These are phyloP conservation scores for Arachnomyces sp. DNA, from an alignment of 2,329 filamentous ascomycete species.

Conservation along the genomic window DNA sequence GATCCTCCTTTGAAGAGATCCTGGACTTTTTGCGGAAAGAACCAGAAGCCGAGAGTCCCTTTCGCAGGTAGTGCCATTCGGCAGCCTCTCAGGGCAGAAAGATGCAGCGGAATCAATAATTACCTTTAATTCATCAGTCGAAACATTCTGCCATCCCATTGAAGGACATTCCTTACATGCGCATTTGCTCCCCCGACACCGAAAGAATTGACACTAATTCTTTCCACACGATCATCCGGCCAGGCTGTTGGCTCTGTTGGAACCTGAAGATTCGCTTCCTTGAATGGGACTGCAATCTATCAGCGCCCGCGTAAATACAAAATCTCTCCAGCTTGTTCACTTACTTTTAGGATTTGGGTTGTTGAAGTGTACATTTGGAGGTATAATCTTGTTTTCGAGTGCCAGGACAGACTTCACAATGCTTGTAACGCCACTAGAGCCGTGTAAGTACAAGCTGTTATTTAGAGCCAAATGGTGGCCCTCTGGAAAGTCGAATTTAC, in stretches of 20 bases:
- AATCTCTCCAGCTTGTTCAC: constrained; percentile 5
- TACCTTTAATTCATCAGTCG: too few species aligned
- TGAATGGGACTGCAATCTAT: constrained; percentile 2
- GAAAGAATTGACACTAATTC: constrained; percentile 41
- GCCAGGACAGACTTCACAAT: constrained; percentile 14
- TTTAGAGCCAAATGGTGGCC: too few species aligned
- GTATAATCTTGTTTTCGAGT: constrained; percentile 13
- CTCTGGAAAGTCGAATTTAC: too few species aligned
- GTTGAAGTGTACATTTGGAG: constrained; percentile 17
- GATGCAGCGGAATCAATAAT: constrained; percentile 13
- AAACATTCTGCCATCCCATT: too few species aligned
- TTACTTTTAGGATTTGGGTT: constrained; percentile 24
- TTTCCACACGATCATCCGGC: constrained; percentile 4
- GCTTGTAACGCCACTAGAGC: constrained; percentile 13
- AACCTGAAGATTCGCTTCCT: constrained; percentile 1
- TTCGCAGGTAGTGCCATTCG: neutral
- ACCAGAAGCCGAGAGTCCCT: constrained; percentile 12
- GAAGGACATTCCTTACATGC: constrained; percentile 22
- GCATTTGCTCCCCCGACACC: constrained; percentile 38
- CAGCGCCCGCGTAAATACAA: neutral
- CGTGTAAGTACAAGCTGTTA: too few species aligned
- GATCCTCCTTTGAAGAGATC: constrained; percentile 17
- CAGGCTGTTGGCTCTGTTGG: constrained; percentile 2
- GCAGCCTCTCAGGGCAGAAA: neutral
- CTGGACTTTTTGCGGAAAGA: constrained; percentile 16